Evolutionary conservation across 805 yeast genomes (phyloP), one percentile per base, ranked within the genome.

Genomic region (Tetrapisispora arboricola): DNA sequence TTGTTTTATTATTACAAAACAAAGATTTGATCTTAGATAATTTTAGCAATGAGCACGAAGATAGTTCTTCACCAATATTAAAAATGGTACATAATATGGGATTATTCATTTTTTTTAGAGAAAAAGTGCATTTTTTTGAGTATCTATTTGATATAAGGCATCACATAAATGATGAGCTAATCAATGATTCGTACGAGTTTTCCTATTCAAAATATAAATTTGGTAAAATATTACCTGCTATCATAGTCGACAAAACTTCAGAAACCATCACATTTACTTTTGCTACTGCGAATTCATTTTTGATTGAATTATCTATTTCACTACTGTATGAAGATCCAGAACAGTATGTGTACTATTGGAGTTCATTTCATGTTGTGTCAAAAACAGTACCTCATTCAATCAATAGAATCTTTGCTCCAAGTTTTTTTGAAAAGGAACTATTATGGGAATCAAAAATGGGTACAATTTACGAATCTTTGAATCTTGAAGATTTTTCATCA

Each of bases 81-180:
- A 44, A 41, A 24, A 38, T 54, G 9, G 42, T 53, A 13, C 31
- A 48, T 16, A 49, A 50, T 37, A 38, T 53, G 11, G 61, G 61
- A 4, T 42, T 52, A 21, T 43, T 52, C 24, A 25, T 55, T 3
- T 41, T 54, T 25, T 41, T 49, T 1, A 34, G 48, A 5, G n/a
- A 17, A 7, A 38, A 38, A 8, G 36, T 48, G 9, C 15, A 39
- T 10, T 50, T 50, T 31, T 43, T 45, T 16, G 39, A 38, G 6
- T 25, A 48, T 20, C 48, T 54, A 6, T 40, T 40, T 16, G 55
- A 55, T 5, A 44, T 49, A 16, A 45, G 44, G 20, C 53, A 50
- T 25, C 22, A 40, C 8, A 40, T 54, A 13, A 37, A 36, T n/a
- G 50, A 44, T n/a, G 32, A 29, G 6, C 18, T 38, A 26, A 29